phyloP scores from a whole-genome alignment of 129 eudicot genomes.

The Escallonia rubra region DNA sequence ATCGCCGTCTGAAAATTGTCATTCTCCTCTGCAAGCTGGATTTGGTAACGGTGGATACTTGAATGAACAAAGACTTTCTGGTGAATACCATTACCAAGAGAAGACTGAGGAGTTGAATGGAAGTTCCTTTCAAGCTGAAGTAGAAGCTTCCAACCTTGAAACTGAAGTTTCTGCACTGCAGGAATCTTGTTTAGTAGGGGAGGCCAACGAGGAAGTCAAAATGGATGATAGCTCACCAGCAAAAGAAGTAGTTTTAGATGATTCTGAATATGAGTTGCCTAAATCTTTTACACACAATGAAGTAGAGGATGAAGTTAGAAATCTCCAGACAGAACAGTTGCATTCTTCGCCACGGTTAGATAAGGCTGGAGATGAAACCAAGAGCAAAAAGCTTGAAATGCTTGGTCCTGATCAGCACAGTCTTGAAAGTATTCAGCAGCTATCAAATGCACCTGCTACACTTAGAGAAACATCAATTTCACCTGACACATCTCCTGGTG shows the following conservation, averaged over 20 bases:
- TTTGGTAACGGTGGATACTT: background rate
- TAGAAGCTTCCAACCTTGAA: background rate
- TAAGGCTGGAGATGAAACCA: background rate
- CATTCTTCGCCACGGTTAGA: conserved; percentile 11
- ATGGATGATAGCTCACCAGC: conserved; percentile 3
- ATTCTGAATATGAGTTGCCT: background rate
- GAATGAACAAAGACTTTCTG: background rate
- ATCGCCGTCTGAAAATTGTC: conserved; percentile 10
- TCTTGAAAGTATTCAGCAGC: background rate
- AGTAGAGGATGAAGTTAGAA: conserved; percentile 13
- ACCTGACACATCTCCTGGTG: conserved; percentile 1
- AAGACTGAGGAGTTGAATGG: conserved; percentile 12
- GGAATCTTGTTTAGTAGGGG: conserved; percentile 3
- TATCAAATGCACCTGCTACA: conserved; percentile 3
- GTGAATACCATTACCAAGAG: conserved; percentile 1
- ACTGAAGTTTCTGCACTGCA: conserved; percentile 7
- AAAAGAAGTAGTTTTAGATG: background rate
- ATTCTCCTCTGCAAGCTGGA: conserved; percentile 9
- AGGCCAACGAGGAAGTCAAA: conserved; percentile 3
- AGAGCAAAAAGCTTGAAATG: conserved; percentile 8
- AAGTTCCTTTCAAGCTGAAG: conserved; percentile 2
- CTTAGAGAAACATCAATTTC: background rate
- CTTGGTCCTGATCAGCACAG: background rate
- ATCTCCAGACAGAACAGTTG: background rate
- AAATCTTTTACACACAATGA: conserved; percentile 7